phyloP scores from a whole-genome alignment of 805 yeast genomes.

The Saturnispora besseyi region DNA sequence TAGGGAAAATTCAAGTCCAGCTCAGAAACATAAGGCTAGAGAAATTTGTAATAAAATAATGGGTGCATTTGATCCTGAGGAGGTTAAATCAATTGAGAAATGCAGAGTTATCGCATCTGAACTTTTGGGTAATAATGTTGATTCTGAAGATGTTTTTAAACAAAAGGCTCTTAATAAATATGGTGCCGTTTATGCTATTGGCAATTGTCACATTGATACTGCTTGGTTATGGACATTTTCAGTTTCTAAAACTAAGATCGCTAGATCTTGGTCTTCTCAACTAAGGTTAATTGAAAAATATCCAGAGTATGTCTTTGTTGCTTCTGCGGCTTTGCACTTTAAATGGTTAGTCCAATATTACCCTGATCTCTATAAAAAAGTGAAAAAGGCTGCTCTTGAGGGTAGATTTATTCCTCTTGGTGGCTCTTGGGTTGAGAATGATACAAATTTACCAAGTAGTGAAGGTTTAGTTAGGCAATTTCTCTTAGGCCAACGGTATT shows the following conservation, averaged over 20 bases:
- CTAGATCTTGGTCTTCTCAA: conserved; percentile 93
- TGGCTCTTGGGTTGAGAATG: conserved; percentile 97
- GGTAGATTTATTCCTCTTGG: conserved; percentile 87
- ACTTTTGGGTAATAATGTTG: conserved; percentile 57
- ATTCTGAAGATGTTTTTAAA: conserved; percentile 56
- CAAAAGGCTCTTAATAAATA: conserved; percentile 29
- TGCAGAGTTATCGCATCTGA: conserved; percentile 61
- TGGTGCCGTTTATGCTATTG: conserved; percentile 71
- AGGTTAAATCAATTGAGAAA: conserved; percentile 43
- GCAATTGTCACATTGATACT: conserved; percentile 95
- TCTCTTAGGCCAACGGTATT: conserved; percentile 81
- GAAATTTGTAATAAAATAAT: conserved; percentile 74
- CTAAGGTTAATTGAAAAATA: conserved; percentile 72
- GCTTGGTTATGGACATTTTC: conserved; percentile 99
- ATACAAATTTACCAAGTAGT: conserved; percentile 91
- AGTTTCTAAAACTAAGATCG: conserved; percentile 86
- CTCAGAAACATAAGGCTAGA: conserved; percentile 72
- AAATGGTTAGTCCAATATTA: conserved; percentile 85
- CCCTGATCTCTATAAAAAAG: conserved; percentile 62
- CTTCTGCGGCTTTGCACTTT: conserved; percentile 94
- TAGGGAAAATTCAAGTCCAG: conserved; percentile 70
- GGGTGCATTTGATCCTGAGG: conserved; percentile 70
- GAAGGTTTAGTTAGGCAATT: conserved; percentile 87
- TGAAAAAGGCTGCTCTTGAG: conserved; percentile 56
- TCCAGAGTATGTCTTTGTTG: conserved; percentile 90